phyloP scores from a whole-genome alignment of 2,329 filamentous ascomycete species.

The Fragosphaeria purpurea region DNA sequence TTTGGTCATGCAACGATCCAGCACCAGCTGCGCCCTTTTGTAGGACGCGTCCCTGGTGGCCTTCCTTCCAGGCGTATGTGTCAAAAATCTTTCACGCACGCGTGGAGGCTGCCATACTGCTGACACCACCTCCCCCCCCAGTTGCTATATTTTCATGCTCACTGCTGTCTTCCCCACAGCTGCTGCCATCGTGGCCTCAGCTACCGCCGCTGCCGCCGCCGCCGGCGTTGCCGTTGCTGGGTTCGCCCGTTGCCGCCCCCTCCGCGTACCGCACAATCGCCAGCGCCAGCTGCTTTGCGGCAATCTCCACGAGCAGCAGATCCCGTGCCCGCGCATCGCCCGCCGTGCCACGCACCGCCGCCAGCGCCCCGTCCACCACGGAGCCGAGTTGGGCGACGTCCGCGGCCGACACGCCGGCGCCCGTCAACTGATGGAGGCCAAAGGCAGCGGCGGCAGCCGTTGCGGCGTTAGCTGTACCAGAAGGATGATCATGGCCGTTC shows the following conservation, averaged over 20 bases:
- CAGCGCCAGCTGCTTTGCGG: slow-evolving; percentile 44
- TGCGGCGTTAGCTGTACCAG: background rate
- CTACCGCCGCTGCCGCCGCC: background rate
- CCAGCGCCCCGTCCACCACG: slow-evolving; percentile 36
- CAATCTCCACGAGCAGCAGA: slow-evolving; percentile 42
- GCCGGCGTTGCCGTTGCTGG: background rate
- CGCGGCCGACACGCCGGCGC: background rate
- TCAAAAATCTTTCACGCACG: too few relatives aligned
- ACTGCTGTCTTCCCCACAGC: background rate
- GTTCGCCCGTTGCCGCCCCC: background rate
- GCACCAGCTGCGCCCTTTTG: too few relatives aligned
- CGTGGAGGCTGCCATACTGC: too few relatives aligned
- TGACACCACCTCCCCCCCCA: too few relatives aligned
- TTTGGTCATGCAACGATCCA: too few relatives aligned
- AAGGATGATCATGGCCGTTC: too few relatives aligned
- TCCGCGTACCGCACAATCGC: slow-evolving; percentile 41
- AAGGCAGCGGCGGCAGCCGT: slow-evolving; percentile 7
- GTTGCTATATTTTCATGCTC: too few relatives aligned
- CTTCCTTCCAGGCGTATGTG: too few relatives aligned
- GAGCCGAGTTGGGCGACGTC: slow-evolving; percentile 25
- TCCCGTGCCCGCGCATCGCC: slow-evolving; percentile 35
- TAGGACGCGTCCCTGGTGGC: too few relatives aligned
- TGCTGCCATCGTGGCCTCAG: background rate
- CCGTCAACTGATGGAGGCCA: slow-evolving; percentile 8
- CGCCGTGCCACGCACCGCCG: slow-evolving; percentile 26